A percentile compares a stretch with the other conserved stretches of the same genome.
Evolutionary conservation across 1,284 basidiomycete species (phyloP).

Genomic region (Trametes versicolor): DNA sequence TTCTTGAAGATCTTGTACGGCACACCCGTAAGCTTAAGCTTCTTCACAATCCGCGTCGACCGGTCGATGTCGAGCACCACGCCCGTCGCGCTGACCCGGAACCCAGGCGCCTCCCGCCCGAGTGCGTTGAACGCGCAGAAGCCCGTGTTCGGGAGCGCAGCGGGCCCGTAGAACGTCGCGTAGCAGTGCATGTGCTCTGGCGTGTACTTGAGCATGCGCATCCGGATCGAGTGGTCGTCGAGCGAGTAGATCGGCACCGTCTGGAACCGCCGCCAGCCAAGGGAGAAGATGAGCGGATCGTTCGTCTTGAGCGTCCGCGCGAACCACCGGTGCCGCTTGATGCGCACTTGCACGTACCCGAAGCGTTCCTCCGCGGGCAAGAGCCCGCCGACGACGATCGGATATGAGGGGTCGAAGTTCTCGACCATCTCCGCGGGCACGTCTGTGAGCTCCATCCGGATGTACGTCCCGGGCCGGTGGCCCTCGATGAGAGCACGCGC

Average conservation of each 20-base stretch:
- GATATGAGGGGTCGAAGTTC: constrained; percentile 92
- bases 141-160: constrained; percentile 93
- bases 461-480: constrained; percentile 91
- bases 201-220: constrained; percentile 99
- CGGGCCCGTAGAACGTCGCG: constrained; percentile 96
- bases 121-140: constrained; percentile 98
- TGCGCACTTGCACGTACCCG: constrained; percentile 93
- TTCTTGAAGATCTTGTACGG: constrained; percentile 99
- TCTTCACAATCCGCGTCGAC: constrained; percentile 96
- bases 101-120: constrained; percentile 71
- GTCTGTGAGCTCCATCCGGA: constrained; percentile 87
- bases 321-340: constrained; percentile 98
- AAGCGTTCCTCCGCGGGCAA: constrained; percentile 91
- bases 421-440: constrained; percentile 95
- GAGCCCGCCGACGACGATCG: constrained; percentile 94
- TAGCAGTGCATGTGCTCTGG: constrained; percentile 99
- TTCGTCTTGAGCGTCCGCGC: constrained; percentile 95
- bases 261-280: constrained; percentile 98
- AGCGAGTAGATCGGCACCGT: constrained; percentile 94
- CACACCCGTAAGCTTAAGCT: constrained; percentile 94
- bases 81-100: constrained; percentile 94
- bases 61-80: constrained; percentile 95
- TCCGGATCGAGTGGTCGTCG: constrained; percentile 96
- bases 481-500: constrained; percentile 90
- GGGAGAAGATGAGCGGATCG: constrained; percentile 94